phyloP scores from a whole-genome alignment of 306 rosid species.

The Vigna mungo region DNA sequence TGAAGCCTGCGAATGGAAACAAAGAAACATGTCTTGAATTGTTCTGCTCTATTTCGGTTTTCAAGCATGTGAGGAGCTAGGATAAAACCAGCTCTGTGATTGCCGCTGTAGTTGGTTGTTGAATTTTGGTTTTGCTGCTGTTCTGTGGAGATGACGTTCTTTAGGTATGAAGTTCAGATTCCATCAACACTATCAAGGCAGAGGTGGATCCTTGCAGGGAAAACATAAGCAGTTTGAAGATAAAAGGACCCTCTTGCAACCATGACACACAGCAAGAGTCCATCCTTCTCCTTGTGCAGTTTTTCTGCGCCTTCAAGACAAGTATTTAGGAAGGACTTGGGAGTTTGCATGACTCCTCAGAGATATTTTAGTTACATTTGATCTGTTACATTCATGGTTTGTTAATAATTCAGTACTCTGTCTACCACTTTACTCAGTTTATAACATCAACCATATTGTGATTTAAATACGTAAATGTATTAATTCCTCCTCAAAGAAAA shows the following conservation, averaged over 20 bases:
- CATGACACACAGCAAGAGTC: not conserved
- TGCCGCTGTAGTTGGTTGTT: not conserved
- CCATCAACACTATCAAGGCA: not conserved
- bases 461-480: conserved; percentile 29
- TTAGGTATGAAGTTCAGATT: conserved; percentile 13
- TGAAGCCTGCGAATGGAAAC: conserved; percentile 8
- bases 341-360: not conserved
- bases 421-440: conserved; percentile 14
- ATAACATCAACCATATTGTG: not conserved
- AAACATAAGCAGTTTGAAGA: not conserved
- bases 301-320: not conserved
- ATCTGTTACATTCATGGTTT: conserved; percentile 26
- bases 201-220: not conserved
- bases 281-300: conserved; percentile 10
- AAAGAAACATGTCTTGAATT: conserved; percentile 27
- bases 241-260: not conserved
- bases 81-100: conserved; percentile 27
- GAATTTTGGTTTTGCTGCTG: conserved; percentile 18
- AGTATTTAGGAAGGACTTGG: too few relatives aligned
- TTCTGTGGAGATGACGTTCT: conserved; percentile 25
- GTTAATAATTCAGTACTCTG: conserved; percentile 19
- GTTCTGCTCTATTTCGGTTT: conserved; percentile 27
- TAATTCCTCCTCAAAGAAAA: conserved; percentile 10
- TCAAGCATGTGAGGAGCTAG: conserved; percentile 21
- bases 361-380: conserved; percentile 17